Evolutionary conservation across 768 basidiomycete genomes (phyloP).

Genomic region (Pisolithus tinctorius): DNA sequence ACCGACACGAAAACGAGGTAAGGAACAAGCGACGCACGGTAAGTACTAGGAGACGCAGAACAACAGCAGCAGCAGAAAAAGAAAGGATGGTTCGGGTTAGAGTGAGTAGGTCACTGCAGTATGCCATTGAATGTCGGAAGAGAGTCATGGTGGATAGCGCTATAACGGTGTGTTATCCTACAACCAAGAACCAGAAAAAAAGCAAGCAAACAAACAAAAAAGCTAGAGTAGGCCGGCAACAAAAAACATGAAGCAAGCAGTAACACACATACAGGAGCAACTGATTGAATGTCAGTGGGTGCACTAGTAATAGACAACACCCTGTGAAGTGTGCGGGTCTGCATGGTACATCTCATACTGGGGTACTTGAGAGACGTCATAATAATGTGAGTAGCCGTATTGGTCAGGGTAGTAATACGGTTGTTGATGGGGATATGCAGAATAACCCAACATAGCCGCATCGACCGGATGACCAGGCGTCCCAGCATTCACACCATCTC

Average conservation of each 20-base stretch:
- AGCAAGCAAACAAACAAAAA: not conserved
- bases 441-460: constrained; percentile 44
- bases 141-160: not conserved
- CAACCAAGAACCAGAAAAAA: constrained; percentile 14
- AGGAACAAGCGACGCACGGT: too few relatives aligned
- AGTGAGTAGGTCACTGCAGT: too few relatives aligned
- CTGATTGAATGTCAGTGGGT: not conserved
- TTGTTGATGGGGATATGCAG: constrained; percentile 40
- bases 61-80: too few relatives aligned
- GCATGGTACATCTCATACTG: constrained; percentile 63
- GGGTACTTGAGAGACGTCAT: constrained; percentile 60
- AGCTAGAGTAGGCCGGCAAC: not conserved
- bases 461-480: constrained; percentile 25
- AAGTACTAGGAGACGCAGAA: too few relatives aligned
- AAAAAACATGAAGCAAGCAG: not conserved
- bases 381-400: constrained; percentile 59
- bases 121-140: too few relatives aligned
- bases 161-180: constrained; percentile 12
- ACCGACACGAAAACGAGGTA: too few relatives aligned
- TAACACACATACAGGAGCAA: not conserved
- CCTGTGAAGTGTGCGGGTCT: constrained; percentile 42
- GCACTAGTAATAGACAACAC: constrained; percentile 52
- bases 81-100: too few relatives aligned
- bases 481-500: constrained; percentile 9
- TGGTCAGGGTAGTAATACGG: constrained; percentile 68